These are phyloP conservation scores for Ajuga chamaepitys DNA, from an alignment of 257 asterid genomes.

Conservation along the genomic window DNA sequence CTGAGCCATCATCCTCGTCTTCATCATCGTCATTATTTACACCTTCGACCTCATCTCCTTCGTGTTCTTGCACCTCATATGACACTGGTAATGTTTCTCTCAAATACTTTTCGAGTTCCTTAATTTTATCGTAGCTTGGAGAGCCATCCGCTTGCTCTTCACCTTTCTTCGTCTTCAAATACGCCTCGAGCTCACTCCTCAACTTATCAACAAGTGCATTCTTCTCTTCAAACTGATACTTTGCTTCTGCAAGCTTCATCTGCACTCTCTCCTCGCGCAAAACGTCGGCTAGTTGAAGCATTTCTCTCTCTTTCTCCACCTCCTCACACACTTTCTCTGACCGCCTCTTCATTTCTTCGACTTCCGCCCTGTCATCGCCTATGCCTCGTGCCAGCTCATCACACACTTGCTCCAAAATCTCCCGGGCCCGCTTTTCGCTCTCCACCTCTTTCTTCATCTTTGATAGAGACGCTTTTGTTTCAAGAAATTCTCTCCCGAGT, in stretches of 20 bases:
- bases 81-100: slow-evolving; percentile 69
- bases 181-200: slow-evolving; percentile 68
- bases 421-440: slow-evolving; percentile 70
- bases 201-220: slow-evolving; percentile 61
- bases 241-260: slow-evolving; percentile 93
- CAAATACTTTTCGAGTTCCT: slow-evolving; percentile 69
- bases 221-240: slow-evolving; percentile 89
- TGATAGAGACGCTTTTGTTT: slow-evolving; percentile 41
- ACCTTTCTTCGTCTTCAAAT: slow-evolving; percentile 48
- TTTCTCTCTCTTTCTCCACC: slow-evolving; percentile 89
- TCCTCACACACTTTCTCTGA: slow-evolving; percentile 65
- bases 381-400: slow-evolving; percentile 84
- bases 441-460: slow-evolving; percentile 52
- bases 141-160: slow-evolving; percentile 43
- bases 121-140: slow-evolving; percentile 63
- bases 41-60: slow-evolving; percentile 14
- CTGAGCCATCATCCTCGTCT: slow-evolving; percentile 24
- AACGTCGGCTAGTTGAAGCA: slow-evolving; percentile 88
- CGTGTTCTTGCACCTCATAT: slow-evolving; percentile 24
- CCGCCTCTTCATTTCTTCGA: slow-evolving; percentile 65
- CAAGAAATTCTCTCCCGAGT: slow-evolving; percentile 79
- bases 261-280: slow-evolving; percentile 95
- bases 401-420: slow-evolving; percentile 77
- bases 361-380: slow-evolving; percentile 81
- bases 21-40: slow-evolving; percentile 17